These are phyloP conservation scores for Aspergillus hancockii DNA, from an alignment of 495 filamentous ascomycete genomes.

Conservation along the genomic window DNA sequence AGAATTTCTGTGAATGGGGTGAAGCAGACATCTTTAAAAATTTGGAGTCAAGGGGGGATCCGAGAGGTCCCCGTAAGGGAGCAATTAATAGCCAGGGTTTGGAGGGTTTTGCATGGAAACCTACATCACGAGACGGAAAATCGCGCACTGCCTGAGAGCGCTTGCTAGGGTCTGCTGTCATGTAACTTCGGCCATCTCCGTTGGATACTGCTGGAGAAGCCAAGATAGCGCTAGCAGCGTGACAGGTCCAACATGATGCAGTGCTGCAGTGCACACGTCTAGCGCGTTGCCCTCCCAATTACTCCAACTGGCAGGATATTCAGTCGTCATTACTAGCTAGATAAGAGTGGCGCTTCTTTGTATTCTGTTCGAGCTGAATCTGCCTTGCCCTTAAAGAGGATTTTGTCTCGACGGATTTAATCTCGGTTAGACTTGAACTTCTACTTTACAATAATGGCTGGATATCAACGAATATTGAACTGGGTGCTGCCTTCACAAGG, in stretches of 20 bases:
- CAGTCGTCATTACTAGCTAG: constrained; percentile 5
- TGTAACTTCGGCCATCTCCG: constrained; percentile 6
- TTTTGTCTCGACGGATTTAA: constrained; percentile 6
- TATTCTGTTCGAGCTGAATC: constrained; percentile 2
- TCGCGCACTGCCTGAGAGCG: constrained; percentile 6
- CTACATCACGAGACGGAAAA: constrained; percentile 6
- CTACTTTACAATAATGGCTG: constrained; percentile 6
- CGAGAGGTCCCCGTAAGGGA: constrained; percentile 8
- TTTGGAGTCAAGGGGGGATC: constrained; percentile 5
- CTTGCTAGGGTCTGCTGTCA: constrained; percentile 6
- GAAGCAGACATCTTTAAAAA: constrained; percentile 3
- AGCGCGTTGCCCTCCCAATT: no score
- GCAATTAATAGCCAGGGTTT: constrained; percentile 6
- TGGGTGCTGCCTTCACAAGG: constrained; percentile 7
- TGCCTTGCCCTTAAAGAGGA: constrained; percentile 2
- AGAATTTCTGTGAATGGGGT: constrained; percentile 5
- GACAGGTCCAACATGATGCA: no score
- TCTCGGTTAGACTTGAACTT: constrained; percentile 5
- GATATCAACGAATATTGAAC: constrained; percentile 4
- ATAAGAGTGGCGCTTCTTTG: constrained; percentile 2
- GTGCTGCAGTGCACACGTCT: no score
- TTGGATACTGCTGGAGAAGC: constrained; percentile 6
- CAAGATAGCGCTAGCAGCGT: constrained; percentile 4
- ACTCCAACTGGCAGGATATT: constrained; percentile 6
- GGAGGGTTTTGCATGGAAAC: constrained; percentile 1